phyloP scores from a whole-genome alignment of 2,329 filamentous ascomycete genomes.

The Cladophialophora chaetospira region DNA sequence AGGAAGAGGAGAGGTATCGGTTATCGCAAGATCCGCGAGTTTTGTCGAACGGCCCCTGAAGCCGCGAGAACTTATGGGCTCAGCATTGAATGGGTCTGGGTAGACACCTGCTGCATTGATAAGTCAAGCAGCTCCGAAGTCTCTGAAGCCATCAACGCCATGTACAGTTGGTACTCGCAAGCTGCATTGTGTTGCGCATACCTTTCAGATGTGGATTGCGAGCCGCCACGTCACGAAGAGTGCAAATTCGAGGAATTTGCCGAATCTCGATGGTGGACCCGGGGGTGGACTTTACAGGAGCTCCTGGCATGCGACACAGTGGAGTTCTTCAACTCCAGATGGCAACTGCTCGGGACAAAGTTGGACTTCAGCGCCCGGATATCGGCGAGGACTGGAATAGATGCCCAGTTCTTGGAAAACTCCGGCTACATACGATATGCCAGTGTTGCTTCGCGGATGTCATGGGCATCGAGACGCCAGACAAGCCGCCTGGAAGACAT shows the following conservation, averaged over 20 bases:
- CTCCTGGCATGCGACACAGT: neutral
- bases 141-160: slow-evolving; percentile 31
- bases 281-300: neutral
- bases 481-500: neutral
- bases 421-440: neutral
- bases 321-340: neutral
- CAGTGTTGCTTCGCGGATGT: neutral
- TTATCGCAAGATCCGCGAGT: neutral
- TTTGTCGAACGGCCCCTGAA: too few species aligned
- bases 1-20: neutral
- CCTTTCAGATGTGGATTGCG: slow-evolving; percentile 26
- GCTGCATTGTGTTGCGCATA: slow-evolving; percentile 30
- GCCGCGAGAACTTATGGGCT: neutral
- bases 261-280: neutral
- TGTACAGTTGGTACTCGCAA: slow-evolving; percentile 31
- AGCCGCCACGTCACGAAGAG: too few species aligned
- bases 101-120: slow-evolving; percentile 32
- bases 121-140: slow-evolving; percentile 28
- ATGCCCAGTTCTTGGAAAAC: neutral
- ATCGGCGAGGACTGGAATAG: neutral
- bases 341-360: neutral
- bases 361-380: neutral
- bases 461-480: neutral
- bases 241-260: neutral
- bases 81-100: neutral